Percentiles rank a stretch among this genome's conserved stretches.
These are phyloP conservation scores for Aspergillus udagawae DNA, from an alignment of 2,329 filamentous ascomycete genomes.

Conservation along the genomic window DNA sequence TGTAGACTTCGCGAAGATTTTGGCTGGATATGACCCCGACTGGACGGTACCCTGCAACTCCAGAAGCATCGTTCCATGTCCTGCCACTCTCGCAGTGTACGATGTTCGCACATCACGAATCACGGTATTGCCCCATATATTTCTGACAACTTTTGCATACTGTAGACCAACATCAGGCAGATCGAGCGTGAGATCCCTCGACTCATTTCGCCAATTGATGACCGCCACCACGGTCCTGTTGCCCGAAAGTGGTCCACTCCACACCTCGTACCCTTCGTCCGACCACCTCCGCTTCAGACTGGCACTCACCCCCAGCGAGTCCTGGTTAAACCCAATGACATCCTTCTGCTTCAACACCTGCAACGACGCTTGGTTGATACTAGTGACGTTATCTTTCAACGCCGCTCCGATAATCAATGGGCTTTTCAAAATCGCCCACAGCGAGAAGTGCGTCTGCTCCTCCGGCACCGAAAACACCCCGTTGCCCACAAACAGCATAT, in stretches of 20 bases:
- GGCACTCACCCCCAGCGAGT: constrained; percentile 50
- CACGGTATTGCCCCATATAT: constrained; percentile 26
- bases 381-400: constrained; percentile 29
- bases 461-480: constrained; percentile 44
- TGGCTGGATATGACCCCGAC: constrained; percentile 18
- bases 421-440: constrained; percentile 53
- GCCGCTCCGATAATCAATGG: constrained; percentile 48
- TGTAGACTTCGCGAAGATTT: constrained; percentile 9
- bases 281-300: constrained; percentile 48
- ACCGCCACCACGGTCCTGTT: constrained; percentile 44
- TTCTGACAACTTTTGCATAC: constrained; percentile 29
- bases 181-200: constrained; percentile 42
- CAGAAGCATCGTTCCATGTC: constrained; percentile 30
- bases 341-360: constrained; percentile 49
- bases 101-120: constrained; percentile 18
- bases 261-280: constrained; percentile 50
- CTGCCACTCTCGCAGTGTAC: constrained; percentile 22
- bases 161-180: constrained; percentile 41
- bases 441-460: constrained; percentile 51
- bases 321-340: constrained; percentile 57
- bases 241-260: constrained; percentile 47
- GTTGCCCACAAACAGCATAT: constrained; percentile 53
- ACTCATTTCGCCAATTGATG: constrained; percentile 49
- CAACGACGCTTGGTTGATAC: constrained; percentile 41
- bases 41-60: constrained; percentile 23